Evolutionary conservation across 331 rosid species (phyloP), one percentile per base, ranked within the genome.

Genomic region (Rhamnella rubrinervis): DNA sequence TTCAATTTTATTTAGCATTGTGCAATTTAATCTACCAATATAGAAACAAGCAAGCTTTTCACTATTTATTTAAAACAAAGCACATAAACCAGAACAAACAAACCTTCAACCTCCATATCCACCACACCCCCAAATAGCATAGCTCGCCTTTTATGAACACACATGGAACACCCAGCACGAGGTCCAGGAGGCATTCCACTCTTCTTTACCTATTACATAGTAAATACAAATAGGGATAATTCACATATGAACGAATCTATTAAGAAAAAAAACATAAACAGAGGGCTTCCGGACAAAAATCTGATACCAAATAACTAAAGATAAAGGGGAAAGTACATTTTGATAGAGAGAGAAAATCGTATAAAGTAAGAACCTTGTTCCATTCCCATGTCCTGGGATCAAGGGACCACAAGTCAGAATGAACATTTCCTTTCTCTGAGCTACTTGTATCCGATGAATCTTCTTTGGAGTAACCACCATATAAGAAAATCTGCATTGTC

Each of bases 351-450:
- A 31, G 4, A 53, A 53, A 2, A 21, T 2, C 0, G 23, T 2
- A 7, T 15, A 69, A 39, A 75, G 60, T 52, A 39, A 25, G 52
- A 73, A 93, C 98, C 98, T 93, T 91, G 74, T 80, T 93, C 98
- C 98, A 93, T 85, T 93, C 97, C 98, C 97, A 93, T 50, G 96
- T 87, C 85, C 84, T 91, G 55, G 98, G 98, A 78, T 93, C 98
- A 79, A 93, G 97, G 81, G 93, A 89, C 96, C 95, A 93, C 86
- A 91, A 71, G 78, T 91, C 97, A 35, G 97, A 81, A 84, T 93
- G 95, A 76, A 91, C 97, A 79, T 87, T 75, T 78, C 97, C 98
- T 80, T 88, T 87, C 85, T 93, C 96, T n/a, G 93, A 81, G 61
- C 73, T 56, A 57, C 16, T 84, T 84, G 89, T 93, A 73, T 93